Evolutionary conservation across 495 filamentous ascomycete species (phyloP).

Genomic region (Penicillium lagena): DNA sequence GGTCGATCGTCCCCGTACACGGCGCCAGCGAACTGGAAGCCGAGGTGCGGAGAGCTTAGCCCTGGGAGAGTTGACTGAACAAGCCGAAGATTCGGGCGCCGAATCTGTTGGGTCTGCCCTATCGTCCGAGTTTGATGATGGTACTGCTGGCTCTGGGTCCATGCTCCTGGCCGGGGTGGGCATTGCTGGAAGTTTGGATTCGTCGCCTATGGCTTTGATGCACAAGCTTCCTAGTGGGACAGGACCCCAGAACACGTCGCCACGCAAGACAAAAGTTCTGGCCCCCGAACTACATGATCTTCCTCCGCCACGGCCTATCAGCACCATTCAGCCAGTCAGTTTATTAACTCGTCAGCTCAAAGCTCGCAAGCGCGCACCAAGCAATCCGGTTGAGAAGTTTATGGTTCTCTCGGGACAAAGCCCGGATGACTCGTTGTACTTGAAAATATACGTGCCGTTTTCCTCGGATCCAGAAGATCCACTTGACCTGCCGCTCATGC

Average conservation of each 20-base stretch:
- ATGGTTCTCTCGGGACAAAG: constrained; percentile 82
- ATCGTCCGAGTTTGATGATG: constrained; percentile 63
- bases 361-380: constrained; percentile 71
- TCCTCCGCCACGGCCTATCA: constrained; percentile 86
- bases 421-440: constrained; percentile 70
- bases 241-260: constrained; percentile 39
- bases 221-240: constrained; percentile 34
- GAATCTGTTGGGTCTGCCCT: constrained; percentile 59
- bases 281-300: constrained; percentile 65
- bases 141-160: constrained; percentile 56
- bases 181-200: constrained; percentile 35
- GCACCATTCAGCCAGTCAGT: constrained; percentile 73
- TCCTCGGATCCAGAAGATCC: constrained; percentile 62
- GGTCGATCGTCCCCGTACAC: constrained; percentile 51
- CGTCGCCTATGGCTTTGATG: constrained; percentile 38
- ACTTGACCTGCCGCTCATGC: constrained; percentile 71
- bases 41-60: constrained; percentile 33
- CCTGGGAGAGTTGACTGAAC: constrained; percentile 36
- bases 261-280: constrained; percentile 53
- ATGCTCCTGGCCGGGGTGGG: constrained; percentile 45
- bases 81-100: constrained; percentile 56
- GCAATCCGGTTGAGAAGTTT: constrained; percentile 78
- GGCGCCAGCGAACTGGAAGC: constrained; percentile 53
- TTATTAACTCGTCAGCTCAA: constrained; percentile 65
- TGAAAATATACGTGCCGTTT: constrained; percentile 85